Percentiles rank a stretch among this genome's conserved stretches.
Evolutionary conservation across 2,329 filamentous ascomycete genomes (phyloP).

Genomic region (Talaromyces sp.): DNA sequence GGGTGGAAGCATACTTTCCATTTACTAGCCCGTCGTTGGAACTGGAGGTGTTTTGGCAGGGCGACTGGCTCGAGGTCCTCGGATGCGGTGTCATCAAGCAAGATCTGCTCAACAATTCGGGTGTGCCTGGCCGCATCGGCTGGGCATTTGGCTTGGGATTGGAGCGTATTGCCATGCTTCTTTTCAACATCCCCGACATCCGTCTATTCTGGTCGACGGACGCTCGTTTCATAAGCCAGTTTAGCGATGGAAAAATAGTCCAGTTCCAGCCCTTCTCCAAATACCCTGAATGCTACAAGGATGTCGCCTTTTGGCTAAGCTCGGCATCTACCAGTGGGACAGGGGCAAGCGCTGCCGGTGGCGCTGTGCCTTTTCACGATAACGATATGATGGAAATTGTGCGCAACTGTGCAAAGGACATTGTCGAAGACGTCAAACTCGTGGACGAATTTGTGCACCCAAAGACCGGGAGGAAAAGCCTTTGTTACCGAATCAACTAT

Average conservation of each 20-base stretch:
- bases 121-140: conserved; percentile 68
- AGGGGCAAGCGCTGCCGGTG: conserved; percentile 30
- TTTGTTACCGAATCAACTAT: conserved; percentile 93
- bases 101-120: conserved; percentile 71
- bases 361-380: conserved; percentile 65
- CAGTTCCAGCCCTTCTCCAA: conserved; percentile 87
- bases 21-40: conserved; percentile 97
- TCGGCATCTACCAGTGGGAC: conserved; percentile 33
- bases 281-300: conserved; percentile 82
- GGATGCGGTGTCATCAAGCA: conserved; percentile 91
- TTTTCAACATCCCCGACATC: conserved; percentile 95
- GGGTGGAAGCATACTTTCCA: conserved; percentile 96
- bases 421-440: conserved; percentile 80
- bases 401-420: conserved; percentile 72
- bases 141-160: conserved; percentile 97
- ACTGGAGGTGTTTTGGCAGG: conserved; percentile 89
- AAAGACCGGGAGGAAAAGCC: conserved; percentile 73
- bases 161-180: conserved; percentile 93
- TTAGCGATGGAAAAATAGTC: conserved; percentile 52
- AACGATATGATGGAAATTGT: conserved; percentile 98
- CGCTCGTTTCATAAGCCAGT: conserved; percentile 79
- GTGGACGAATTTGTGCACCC: conserved; percentile 87
- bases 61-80: conserved; percentile 92
- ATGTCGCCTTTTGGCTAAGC: conserved; percentile 88
- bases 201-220: conserved; percentile 93